A percentile compares a stretch with the other conserved stretches of the same genome.
These are phyloP conservation scores for Saccharomycopsis synnaedendra DNA, from an alignment of 805 yeast genomes.

Conservation along the genomic window DNA sequence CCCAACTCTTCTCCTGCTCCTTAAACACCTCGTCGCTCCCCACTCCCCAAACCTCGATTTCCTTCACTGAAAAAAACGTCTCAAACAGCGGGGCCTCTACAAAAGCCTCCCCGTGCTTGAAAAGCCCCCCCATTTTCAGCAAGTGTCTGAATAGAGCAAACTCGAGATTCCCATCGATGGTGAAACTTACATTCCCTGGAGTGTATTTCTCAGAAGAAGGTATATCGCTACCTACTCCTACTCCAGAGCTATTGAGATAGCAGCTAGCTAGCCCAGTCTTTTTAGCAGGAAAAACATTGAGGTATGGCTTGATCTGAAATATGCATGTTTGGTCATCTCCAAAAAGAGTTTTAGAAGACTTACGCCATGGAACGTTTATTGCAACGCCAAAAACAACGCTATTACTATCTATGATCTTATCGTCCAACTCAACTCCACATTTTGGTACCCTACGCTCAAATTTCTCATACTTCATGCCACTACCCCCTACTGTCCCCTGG, in stretches of 20 bases:
- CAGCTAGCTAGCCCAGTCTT: conserved; percentile 13
- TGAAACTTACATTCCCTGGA: conserved; percentile 73
- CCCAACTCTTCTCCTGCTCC: conserved; percentile 71
- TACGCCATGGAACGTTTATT: conserved; percentile 64
- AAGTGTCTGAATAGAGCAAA: conserved; percentile 69
- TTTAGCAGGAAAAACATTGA: conserved; percentile 37
- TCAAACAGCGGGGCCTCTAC: not conserved
- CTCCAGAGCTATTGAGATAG: too few relatives aligned
- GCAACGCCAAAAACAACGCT: conserved; percentile 52
- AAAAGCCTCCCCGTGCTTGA: conserved; percentile 25
- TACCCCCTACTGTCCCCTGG: conserved; percentile 35
- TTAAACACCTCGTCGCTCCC: conserved; percentile 70
- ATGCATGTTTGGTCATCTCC: conserved; percentile 51
- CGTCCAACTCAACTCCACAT: conserved; percentile 18
- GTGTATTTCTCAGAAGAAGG: conserved; percentile 25
- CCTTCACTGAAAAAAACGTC: conserved; percentile 36
- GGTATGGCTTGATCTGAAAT: conserved; percentile 56
- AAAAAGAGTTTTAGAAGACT: conserved; percentile 59
- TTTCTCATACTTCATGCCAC: conserved; percentile 18
- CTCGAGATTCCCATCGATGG: conserved; percentile 69
- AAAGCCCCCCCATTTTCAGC: conserved; percentile 34
- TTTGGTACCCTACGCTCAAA: conserved; percentile 33
- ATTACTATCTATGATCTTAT: conserved; percentile 16
- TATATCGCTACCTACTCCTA: conserved; percentile 21
- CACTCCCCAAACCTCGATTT: conserved; percentile 86